Base-by-base conservation (phyloP, 1,139 yeast genomes). In the Geotrichum reessii region DNA sequence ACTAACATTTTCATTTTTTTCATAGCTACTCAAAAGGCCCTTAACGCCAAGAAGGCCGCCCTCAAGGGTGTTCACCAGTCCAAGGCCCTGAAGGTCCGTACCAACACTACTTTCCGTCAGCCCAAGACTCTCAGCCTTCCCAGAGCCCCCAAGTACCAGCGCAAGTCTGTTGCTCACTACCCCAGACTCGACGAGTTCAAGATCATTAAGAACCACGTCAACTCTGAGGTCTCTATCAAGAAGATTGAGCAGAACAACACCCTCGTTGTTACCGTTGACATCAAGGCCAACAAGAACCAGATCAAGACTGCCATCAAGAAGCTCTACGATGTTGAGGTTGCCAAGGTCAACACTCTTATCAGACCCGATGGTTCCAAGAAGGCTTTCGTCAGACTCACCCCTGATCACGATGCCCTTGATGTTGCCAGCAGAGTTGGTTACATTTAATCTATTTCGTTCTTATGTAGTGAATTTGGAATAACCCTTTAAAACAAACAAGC, bases 311-410 rank as follows among this genome's bases (percentile, higher is more conserved):
- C 99, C 71, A 95, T 93, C 74, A 92, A 93, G 87, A 96, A 91
- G 82, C 86, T 93, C 77, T 93, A 93, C 86, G 92, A 89, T 76
- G 97, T 93, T 74, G 98, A 93, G 72, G 95, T 88, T 71, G 82
- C 81, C 75, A 84, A 89, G 81, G 92, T 93, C 75, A 90, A 93
- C 93, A 93, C 98, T 73, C 85, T 92, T 80, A 81, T 93, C 75
- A 89, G 96, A 83, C 97, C 99, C 78, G 92, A 93, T 80, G 99
- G 99, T 81, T 88, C 97, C 83, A 93, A 93, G 90, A 95, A 95
- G 87, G 99, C 99, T 76, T 93, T 87, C 84, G 93, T 93, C 78
- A 91, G 96, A 84, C 88, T 93, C 79, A 91, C 98, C 76, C 95
- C 97, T 78, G 99, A 95, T 81, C 89, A 87, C 84, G 99, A 93